Percentiles rank a stretch among this genome's conserved stretches.
These are phyloP conservation scores for Spatholobus suberectus DNA, from an alignment of 306 rosid species.

Conservation along the genomic window DNA sequence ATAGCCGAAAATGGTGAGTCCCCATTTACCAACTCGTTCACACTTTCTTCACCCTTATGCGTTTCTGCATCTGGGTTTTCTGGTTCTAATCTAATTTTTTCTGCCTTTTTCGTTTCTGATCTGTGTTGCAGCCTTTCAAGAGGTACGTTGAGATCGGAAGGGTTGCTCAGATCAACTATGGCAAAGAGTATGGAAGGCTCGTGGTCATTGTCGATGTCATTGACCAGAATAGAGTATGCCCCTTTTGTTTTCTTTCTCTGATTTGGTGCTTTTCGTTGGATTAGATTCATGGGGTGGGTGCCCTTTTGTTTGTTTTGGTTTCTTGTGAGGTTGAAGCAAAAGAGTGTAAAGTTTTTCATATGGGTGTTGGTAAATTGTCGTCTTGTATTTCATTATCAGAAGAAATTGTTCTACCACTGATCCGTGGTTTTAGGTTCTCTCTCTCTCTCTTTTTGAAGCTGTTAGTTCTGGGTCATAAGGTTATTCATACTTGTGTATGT, in stretches of 20 bases:
- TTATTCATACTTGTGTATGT: neutral
- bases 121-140: conserved; percentile 70
- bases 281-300: neutral
- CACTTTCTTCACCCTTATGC: neutral
- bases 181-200: conserved; percentile 76
- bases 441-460: neutral
- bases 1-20: conserved; percentile 57
- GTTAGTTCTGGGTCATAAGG: neutral
- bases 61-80: neutral
- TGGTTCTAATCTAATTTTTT: neutral
- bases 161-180: conserved; percentile 82
- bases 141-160: conserved; percentile 86
- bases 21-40: neutral
- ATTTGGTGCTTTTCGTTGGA: neutral
- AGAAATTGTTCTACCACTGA: neutral
- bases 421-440: neutral
- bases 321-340: neutral
- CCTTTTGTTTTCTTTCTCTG: neutral
- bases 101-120: neutral
- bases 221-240: conserved; percentile 73
- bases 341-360: neutral
- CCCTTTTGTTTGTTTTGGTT: neutral
- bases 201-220: conserved; percentile 78
- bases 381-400: no score
- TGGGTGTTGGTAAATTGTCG: neutral